phyloP scores from a whole-genome alignment of 768 basidiomycete species.

The Termitomyces sp. region DNA sequence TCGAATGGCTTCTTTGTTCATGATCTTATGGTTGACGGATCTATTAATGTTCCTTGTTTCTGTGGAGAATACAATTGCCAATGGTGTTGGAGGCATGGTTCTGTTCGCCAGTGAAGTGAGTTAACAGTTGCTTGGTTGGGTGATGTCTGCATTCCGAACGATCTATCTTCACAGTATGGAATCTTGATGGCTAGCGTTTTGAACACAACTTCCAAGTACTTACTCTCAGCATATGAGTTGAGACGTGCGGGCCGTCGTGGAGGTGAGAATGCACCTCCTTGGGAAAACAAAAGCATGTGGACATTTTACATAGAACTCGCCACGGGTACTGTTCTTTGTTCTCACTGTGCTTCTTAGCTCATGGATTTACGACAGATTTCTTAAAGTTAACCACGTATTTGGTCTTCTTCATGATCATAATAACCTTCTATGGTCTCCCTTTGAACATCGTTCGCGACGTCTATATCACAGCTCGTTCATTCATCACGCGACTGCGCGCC shows the following conservation, averaged over 20 bases:
- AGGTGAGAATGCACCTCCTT: slow-evolving; percentile 81
- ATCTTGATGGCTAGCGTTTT: slow-evolving; percentile 79
- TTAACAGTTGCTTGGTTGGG: slow-evolving; percentile 6
- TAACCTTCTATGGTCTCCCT: slow-evolving; percentile 91
- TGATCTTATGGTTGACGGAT: slow-evolving; percentile 72
- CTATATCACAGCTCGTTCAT: slow-evolving; percentile 91
- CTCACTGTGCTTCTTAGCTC: slow-evolving; percentile 4
- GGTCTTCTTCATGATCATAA: slow-evolving; percentile 89
- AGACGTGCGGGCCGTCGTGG: slow-evolving; percentile 71
- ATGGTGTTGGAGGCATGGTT: slow-evolving; percentile 87
- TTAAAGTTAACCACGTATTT: slow-evolving; percentile 90
- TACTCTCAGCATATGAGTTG: slow-evolving; percentile 76
- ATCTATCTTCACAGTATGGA: slow-evolving; percentile 55
- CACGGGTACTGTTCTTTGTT: slow-evolving; percentile 54
- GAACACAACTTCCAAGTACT: slow-evolving; percentile 78
- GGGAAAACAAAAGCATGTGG: slow-evolving; percentile 99
- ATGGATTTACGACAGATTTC: slow-evolving; percentile 57
- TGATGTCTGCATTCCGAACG: neutral
- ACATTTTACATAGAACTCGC: slow-evolving; percentile 90
- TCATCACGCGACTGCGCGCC: slow-evolving; percentile 81
- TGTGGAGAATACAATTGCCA: slow-evolving; percentile 69
- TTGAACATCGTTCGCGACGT: slow-evolving; percentile 97
- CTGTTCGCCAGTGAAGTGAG: slow-evolving; percentile 91
- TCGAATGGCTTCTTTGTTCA: slow-evolving; percentile 70
- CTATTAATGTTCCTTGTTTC: slow-evolving; percentile 73